Evolutionary conservation across 2,329 filamentous ascomycete species (phyloP).

Genomic region (Trichoderma sp.): DNA sequence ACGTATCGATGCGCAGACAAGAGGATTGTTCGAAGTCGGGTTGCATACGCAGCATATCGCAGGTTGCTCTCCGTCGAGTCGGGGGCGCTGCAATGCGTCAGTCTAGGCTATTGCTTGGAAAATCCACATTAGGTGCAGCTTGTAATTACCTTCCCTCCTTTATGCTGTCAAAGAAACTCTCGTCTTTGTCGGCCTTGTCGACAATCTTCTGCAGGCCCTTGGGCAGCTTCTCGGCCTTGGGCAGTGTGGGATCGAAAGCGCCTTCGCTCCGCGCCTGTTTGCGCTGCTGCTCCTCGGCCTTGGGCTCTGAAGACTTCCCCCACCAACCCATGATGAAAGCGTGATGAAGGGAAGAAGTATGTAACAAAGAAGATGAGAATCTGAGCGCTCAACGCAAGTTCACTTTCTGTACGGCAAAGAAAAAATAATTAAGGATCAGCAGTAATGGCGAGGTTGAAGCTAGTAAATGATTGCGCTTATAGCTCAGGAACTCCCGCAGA

Average conservation of each 20-base stretch:
- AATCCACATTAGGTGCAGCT: background rate
- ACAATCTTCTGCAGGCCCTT: constrained; percentile 60
- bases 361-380: background rate
- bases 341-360: background rate
- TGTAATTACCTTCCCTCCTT: constrained; percentile 73
- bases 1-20: constrained; percentile 92
- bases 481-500: constrained; percentile 19
- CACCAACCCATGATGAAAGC: constrained; percentile 47
- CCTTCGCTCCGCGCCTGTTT: constrained; percentile 30
- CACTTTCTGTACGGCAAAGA: background rate
- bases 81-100: constrained; percentile 45
- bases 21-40: constrained; percentile 82
- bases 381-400: background rate
- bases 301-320: constrained; percentile 45
- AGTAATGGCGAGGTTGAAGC: background rate
- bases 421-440: background rate
- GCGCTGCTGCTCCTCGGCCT: constrained; percentile 36
- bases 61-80: constrained; percentile 84
- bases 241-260: constrained; percentile 53
- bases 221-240: constrained; percentile 56
- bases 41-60: constrained; percentile 91
- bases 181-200: constrained; percentile 63
- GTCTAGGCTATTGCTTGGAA: background rate
- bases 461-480: background rate
- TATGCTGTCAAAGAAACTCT: constrained; percentile 75